Evolutionary conservation across 208 protist genomes (phyloP).

Genomic region (Leishmania lainsoni): DNA sequence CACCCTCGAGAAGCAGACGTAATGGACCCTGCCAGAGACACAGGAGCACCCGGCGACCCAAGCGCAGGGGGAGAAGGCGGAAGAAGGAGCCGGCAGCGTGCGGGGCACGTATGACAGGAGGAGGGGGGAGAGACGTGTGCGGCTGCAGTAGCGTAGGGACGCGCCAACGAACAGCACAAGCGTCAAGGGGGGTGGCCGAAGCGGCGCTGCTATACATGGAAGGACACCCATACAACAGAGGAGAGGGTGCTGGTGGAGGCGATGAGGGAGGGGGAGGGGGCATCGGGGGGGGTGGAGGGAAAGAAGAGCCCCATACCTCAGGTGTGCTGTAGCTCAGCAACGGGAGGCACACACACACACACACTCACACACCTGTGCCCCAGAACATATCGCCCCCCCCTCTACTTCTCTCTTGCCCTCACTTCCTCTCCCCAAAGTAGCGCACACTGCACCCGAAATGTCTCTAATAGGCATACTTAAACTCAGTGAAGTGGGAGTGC

Average conservation of each 20-base stretch:
- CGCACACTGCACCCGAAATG: too few species aligned
- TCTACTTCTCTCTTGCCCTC: neutral
- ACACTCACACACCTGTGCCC: neutral
- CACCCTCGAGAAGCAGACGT: too few species aligned
- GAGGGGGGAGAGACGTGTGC: too few species aligned
- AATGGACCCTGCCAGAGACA: too few species aligned
- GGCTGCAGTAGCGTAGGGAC: neutral
- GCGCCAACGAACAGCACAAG: neutral
- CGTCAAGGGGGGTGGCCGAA: neutral
- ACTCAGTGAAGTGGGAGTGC: conserved; percentile 84
- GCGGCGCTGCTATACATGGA: neutral
- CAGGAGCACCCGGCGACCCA: too few species aligned
- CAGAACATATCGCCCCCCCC: neutral
- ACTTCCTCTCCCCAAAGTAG: neutral
- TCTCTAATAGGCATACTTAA: conserved; percentile 64
- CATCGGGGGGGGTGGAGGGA: neutral
- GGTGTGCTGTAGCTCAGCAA: neutral
- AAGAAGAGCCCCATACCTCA: neutral
- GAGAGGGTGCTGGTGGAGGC: neutral
- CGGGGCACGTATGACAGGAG: too few species aligned
- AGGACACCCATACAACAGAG: neutral
- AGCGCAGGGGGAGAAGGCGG: too few species aligned
- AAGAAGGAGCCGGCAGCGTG: too few species aligned
- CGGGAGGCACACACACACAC: neutral
- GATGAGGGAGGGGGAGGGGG: neutral